A percentile compares a stretch with the other conserved stretches of the same genome.
Evolutionary conservation across 352 stramenopile species (phyloP).

Genomic region (Peronospora tabacina): DNA sequence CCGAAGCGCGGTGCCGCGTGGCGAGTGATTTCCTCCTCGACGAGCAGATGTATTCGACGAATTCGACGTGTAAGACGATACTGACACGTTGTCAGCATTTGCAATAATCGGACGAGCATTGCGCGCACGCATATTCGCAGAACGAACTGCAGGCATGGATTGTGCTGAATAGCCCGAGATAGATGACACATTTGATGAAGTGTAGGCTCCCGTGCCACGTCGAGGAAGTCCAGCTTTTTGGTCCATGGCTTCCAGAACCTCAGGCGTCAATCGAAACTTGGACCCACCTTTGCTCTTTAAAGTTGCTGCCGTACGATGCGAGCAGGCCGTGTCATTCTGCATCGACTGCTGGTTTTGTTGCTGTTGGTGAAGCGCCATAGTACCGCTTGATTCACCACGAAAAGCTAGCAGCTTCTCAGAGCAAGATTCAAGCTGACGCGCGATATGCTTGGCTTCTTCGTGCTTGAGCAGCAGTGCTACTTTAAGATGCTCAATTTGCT

Average conservation of each 20-base stretch:
- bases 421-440: conserved; percentile 42
- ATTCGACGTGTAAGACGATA: conserved; percentile 50
- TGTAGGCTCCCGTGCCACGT: conserved; percentile 39
- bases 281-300: conserved; percentile 18
- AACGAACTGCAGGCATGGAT: conserved; percentile 28
- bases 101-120: conserved; percentile 27
- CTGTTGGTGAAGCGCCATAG: not conserved
- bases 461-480: conserved; percentile 62
- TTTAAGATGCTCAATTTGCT: conserved; percentile 63
- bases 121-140: conserved; percentile 23
- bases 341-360: conserved; percentile 14
- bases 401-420: conserved; percentile 47
- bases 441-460: conserved; percentile 68
- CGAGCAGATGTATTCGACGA: conserved; percentile 34
- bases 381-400: conserved; percentile 14
- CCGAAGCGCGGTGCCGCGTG: conserved; percentile 36
- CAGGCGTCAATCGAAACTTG: conserved; percentile 47
- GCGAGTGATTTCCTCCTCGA: conserved; percentile 19
- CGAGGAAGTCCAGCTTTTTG: conserved; percentile 41
- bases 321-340: conserved; percentile 12
- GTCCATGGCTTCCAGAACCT: conserved; percentile 54
- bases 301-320: conserved; percentile 8
- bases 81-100: conserved; percentile 43
- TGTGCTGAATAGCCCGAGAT: conserved; percentile 53
- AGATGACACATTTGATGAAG: conserved; percentile 57